Evolutionary conservation across 495 filamentous ascomycete genomes (phyloP), one percentile per base, ranked within the genome.

Genomic region (Oidiodendron maius): DNA sequence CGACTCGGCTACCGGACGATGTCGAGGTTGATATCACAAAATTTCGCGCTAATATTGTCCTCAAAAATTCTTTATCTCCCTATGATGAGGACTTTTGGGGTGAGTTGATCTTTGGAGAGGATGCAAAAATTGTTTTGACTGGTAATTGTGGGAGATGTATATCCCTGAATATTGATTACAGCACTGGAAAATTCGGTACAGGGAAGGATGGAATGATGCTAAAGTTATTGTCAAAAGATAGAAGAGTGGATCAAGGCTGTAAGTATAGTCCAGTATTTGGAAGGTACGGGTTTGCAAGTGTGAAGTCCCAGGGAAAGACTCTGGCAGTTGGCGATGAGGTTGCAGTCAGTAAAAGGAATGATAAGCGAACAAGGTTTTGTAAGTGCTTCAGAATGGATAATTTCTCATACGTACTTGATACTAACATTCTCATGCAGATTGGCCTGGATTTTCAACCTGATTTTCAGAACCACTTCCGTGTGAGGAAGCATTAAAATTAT

Each of bases 61-160:
- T 96, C 6, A 72, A 76, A 9, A 83, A 60, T 5, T 71, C 74
- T 1, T 58, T 66, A 20, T 56, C 57, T 8, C 72, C 81, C 0
- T 97, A 77, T 64, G 90, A 89, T 16, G 91, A 97, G 58, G 91
- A 96, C 53, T 93, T 77, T 60, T 97, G 91, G 91, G 80, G 70
- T 9, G 82, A 85, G 58, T 32, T 50, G n/a, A 44, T 17, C 0
- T 50, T 55, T 20, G 48, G 46, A 2, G 55, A 64, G 0, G 35
- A 50, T 9, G 54, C 64, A 13, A 65, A 70, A 13, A 64, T 93
- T 4, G 58, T 76, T 6, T 59, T 91, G 44, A 88, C 82, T 26
- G 82, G 81, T 20, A 95, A 95, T 59, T 96, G 90, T 61, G 73
- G 71, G n/a, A 71, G 91, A 12, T 96, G 91, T 59, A 63, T 66